These are phyloP conservation scores for Papiliotrema nemorosa DNA, from an alignment of 1,284 basidiomycete genomes.

Conservation along the genomic window DNA sequence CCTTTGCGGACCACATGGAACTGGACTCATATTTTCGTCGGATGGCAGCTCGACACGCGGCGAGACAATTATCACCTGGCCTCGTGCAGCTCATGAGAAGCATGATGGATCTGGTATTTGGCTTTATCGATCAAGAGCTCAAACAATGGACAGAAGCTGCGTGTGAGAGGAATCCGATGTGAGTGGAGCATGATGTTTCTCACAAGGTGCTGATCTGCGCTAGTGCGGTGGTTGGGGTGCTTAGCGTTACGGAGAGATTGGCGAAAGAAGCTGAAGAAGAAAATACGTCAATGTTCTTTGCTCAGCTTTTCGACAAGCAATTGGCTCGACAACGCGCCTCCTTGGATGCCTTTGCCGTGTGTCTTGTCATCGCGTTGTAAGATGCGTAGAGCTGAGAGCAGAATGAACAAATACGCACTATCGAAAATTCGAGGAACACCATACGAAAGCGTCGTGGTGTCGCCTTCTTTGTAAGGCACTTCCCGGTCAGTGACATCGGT, in stretches of 20 bases:
- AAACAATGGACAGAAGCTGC: constrained; percentile 80
- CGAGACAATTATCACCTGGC: constrained; percentile 58
- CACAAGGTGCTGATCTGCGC: neutral
- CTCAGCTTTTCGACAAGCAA: constrained; percentile 73
- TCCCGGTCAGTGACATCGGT: constrained; percentile 60
- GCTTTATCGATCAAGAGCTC: constrained; percentile 79
- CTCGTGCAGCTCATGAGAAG: constrained; percentile 77
- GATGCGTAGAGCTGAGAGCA: constrained; percentile 38
- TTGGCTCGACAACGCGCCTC: constrained; percentile 67
- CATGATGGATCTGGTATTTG: constrained; percentile 92
- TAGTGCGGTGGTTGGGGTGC: constrained; percentile 77
- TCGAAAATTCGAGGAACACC: constrained; percentile 74
- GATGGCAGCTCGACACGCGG: constrained; percentile 70
- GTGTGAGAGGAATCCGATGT: constrained; percentile 73
- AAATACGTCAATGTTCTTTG: constrained; percentile 69
- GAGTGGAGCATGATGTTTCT: constrained; percentile 41
- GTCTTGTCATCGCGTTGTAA: constrained; percentile 35
- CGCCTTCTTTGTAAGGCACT: constrained; percentile 87
- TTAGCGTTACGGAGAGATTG: constrained; percentile 75
- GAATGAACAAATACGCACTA: constrained; percentile 82
- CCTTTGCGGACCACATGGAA: constrained; percentile 94
- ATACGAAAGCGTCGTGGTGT: constrained; percentile 81
- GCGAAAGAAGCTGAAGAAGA: constrained; percentile 70
- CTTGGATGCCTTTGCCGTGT: constrained; percentile 74
- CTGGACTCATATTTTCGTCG: constrained; percentile 91